Percentiles rank a stretch among this genome's conserved stretches.
These are phyloP conservation scores for Mucor mucedo DNA, from an alignment of 371 early-diverging fungal genomes.

Conservation along the genomic window DNA sequence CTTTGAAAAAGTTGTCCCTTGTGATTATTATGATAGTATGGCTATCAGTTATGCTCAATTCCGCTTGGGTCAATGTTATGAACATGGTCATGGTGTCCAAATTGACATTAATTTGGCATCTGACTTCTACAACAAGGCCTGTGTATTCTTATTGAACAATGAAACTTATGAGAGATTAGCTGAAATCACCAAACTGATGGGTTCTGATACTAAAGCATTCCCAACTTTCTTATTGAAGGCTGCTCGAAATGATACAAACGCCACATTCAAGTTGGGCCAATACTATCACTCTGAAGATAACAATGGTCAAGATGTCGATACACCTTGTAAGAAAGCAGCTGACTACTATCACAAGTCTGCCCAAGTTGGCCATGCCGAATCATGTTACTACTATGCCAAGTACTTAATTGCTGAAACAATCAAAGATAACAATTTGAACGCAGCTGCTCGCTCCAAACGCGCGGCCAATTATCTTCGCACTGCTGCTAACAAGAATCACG, in stretches of 20 bases:
- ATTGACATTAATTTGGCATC: constrained; percentile 6
- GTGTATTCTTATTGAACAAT: constrained; percentile 19
- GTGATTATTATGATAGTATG: constrained; percentile 24
- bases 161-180: constrained; percentile 24
- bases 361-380: constrained; percentile 18
- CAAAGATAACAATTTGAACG: not conserved
- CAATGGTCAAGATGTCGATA: constrained; percentile 7
- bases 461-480: constrained; percentile 15
- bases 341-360: constrained; percentile 20
- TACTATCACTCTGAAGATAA: constrained; percentile 18
- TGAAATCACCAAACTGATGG: constrained; percentile 4
- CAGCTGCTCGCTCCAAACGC: constrained; percentile 6
- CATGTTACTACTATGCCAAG: constrained; percentile 30
- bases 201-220: constrained; percentile 12
- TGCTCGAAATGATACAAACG: constrained; percentile 20
- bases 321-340: constrained; percentile 16
- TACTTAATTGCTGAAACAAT: constrained; percentile 11
- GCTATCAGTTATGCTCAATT: constrained; percentile 26
- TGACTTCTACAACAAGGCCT: constrained; percentile 26
- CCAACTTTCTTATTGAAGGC: constrained; percentile 19
- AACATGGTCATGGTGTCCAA: constrained; percentile 18
- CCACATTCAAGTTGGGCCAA: constrained; percentile 19
- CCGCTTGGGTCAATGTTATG: constrained; percentile 29
- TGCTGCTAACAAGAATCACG: constrained; percentile 29
- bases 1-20: not conserved